Percentiles rank a stretch among this genome's conserved stretches.
Evolutionary conservation across 345 rosid genomes (phyloP).

Genomic region (Gossypium turneri): DNA sequence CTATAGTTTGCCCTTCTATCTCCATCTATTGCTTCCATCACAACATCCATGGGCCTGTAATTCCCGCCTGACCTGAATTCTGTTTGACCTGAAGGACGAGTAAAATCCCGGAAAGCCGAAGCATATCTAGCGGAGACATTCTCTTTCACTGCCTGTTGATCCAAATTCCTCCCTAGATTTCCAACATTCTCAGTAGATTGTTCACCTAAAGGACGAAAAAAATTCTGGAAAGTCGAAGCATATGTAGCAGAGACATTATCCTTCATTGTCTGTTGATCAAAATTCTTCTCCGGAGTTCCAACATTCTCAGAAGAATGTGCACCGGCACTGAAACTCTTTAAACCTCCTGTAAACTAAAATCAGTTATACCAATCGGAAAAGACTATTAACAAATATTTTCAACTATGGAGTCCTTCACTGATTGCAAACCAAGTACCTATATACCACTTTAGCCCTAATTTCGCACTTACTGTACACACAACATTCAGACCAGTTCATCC

Average conservation of each 20-base stretch:
- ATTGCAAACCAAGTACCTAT: neutral
- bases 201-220: neutral
- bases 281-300: neutral
- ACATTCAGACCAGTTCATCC: slow-evolving; percentile 7
- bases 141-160: too few species aligned
- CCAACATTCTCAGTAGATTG: neutral
- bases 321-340: slow-evolving; percentile 19
- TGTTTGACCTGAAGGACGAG: neutral
- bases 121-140: too few species aligned
- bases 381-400: neutral
- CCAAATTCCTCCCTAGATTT: too few species aligned
- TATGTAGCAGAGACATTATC: neutral
- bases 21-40: slow-evolving; percentile 43
- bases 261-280: neutral
- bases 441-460: neutral
- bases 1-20: slow-evolving; percentile 26
- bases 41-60: slow-evolving; percentile 39
- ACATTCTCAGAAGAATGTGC: neutral
- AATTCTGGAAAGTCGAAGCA: neutral
- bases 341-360: slow-evolving; percentile 20
- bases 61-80: slow-evolving; percentile 13
- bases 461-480: neutral
- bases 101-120: too few species aligned
- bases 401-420: neutral
- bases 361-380: neutral